A percentile compares a stretch with the other conserved stretches of the same genome.
Evolutionary conservation across 2,329 filamentous ascomycete genomes (phyloP).

Genomic region (Aspergillus persii): DNA sequence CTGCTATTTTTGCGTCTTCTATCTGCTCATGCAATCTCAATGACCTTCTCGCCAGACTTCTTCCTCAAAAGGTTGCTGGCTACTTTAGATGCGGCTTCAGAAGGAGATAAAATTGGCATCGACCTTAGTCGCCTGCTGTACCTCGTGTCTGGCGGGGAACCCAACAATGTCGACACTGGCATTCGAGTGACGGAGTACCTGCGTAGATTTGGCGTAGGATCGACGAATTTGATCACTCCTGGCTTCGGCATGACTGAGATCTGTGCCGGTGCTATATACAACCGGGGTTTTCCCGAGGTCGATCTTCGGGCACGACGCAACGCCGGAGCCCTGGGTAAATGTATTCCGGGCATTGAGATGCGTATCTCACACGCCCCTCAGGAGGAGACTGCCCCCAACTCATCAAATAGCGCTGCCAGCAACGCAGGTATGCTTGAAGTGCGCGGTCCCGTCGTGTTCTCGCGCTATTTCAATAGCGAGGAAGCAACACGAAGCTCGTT

Average conservation of each 20-base stretch:
- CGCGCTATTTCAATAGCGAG: slow-evolving; percentile 31
- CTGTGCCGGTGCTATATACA: slow-evolving; percentile 51
- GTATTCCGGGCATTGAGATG: slow-evolving; percentile 22
- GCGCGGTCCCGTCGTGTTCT: slow-evolving; percentile 23
- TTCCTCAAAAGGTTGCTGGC: slow-evolving; percentile 18
- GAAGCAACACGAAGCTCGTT: slow-evolving; percentile 26
- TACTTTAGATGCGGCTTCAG: slow-evolving; percentile 31
- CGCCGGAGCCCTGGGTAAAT: slow-evolving; percentile 19
- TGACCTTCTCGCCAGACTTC: slow-evolving; percentile 28
- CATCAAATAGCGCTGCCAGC: neutral
- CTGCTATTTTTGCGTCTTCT: slow-evolving; percentile 43
- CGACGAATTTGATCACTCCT: slow-evolving; percentile 40
- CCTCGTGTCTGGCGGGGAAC: slow-evolving; percentile 41
- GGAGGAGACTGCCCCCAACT: neutral
- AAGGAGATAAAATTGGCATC: slow-evolving; percentile 45
- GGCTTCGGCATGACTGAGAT: slow-evolving; percentile 47
- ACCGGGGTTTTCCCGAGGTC: slow-evolving; percentile 39
- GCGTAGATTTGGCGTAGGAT: slow-evolving; percentile 26
- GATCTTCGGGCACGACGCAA: slow-evolving; percentile 28
- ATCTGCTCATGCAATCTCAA: slow-evolving; percentile 30
- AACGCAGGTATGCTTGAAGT: slow-evolving; percentile 60
- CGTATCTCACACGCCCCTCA: slow-evolving; percentile 11
- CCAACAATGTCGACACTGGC: slow-evolving; percentile 32
- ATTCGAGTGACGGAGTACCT: slow-evolving; percentile 35
- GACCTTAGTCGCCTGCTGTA: slow-evolving; percentile 21